A percentile compares a stretch with the other conserved stretches of the same genome.
phyloP scores from a whole-genome alignment of 805 yeast genomes.

The Spathaspora girioi region DNA sequence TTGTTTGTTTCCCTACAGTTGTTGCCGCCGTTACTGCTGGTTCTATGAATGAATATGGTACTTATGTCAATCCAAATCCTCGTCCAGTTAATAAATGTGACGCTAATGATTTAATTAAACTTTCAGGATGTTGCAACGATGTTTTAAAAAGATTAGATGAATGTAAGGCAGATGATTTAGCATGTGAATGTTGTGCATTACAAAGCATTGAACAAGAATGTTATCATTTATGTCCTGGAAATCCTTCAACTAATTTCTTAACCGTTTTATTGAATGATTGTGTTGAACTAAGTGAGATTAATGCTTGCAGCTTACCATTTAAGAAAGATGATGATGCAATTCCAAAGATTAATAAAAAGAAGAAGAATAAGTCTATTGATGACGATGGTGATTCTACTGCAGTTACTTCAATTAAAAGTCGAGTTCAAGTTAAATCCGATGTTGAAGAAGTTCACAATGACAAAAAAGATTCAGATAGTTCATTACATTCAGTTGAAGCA shows the following conservation, averaged over 20 bases:
- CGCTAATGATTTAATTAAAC: conserved; percentile 39
- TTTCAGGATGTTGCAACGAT: conserved; percentile 44
- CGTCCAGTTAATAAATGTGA: conserved; percentile 38
- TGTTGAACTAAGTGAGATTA: conserved; percentile 42
- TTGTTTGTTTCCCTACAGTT: neutral
- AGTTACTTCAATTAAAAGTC: neutral
- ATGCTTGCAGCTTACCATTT: conserved; percentile 50
- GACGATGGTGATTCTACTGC: neutral
- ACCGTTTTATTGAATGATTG: conserved; percentile 45
- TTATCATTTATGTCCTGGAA: conserved; percentile 47
- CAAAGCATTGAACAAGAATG: conserved; percentile 46
- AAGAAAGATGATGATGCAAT: conserved; percentile 34
- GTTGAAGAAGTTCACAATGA: neutral
- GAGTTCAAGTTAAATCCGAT: neutral
- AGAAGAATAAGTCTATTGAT: neutral
- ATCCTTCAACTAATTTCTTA: conserved; percentile 45
- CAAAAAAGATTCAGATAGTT: neutral
- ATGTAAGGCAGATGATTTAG: conserved; percentile 51
- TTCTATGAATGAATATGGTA: conserved; percentile 16
- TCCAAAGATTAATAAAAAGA: neutral
- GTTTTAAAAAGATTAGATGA: conserved; percentile 44
- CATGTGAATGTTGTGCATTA: conserved; percentile 55
- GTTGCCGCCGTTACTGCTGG: neutral
- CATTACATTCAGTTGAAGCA: neutral
- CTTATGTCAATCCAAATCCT: conserved; percentile 46